phyloP scores from a whole-genome alignment of 768 basidiomycete genomes.

The Xerocomus potaroensis region DNA sequence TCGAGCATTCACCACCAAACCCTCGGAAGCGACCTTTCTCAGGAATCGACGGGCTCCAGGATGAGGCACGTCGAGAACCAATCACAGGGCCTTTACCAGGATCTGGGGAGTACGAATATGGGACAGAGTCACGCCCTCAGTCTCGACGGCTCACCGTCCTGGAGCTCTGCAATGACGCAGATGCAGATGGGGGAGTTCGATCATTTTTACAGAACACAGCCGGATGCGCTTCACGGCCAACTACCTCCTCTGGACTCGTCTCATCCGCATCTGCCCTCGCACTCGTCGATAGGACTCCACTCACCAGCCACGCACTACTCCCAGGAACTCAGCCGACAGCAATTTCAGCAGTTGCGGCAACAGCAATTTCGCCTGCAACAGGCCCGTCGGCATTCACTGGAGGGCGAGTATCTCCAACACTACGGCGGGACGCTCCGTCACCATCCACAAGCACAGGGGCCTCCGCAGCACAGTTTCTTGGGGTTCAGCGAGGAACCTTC shows the following conservation, averaged over 20 bases:
- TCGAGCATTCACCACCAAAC: conserved; percentile 37
- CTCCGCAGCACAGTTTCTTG: conserved; percentile 26
- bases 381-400: conserved; percentile 32
- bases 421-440: conserved; percentile 32
- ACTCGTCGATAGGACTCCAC: conserved; percentile 45
- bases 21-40: conserved; percentile 62
- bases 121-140: conserved; percentile 69
- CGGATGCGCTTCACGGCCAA: conserved; percentile 37
- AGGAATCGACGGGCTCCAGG: conserved; percentile 47
- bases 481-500: conserved; percentile 27
- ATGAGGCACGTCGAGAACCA: conserved; percentile 41
- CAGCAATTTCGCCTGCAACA: conserved; percentile 35
- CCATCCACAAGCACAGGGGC: conserved; percentile 27
- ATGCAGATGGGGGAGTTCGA: conserved; percentile 42
- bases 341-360: conserved; percentile 35
- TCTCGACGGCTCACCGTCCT: conserved; percentile 79
- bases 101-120: conserved; percentile 58
- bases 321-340: conserved; percentile 46
- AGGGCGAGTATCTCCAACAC: conserved; percentile 36
- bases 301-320: conserved; percentile 38
- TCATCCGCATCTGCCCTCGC: conserved; percentile 45
- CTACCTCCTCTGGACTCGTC: conserved; percentile 44
- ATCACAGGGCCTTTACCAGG: conserved; percentile 24
- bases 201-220: conserved; percentile 40
- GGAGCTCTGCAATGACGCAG: conserved; percentile 82